phyloP scores from a whole-genome alignment of 106 monocot species.

The Alisma plantagoaquatica region DNA sequence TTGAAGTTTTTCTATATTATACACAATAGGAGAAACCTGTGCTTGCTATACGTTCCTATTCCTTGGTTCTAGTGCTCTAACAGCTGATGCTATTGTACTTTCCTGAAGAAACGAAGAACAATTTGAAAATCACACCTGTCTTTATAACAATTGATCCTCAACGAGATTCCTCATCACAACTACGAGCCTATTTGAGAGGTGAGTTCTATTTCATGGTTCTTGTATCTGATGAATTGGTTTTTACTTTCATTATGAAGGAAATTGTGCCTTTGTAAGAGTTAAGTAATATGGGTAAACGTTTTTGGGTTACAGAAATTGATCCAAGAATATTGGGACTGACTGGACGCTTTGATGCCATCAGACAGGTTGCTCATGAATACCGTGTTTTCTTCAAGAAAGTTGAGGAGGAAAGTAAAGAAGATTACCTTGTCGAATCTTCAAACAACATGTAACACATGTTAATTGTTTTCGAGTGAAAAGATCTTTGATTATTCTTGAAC shows the following conservation, averaged over 20 bases:
- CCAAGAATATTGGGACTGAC: constrained; percentile 78
- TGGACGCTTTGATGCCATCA: constrained; percentile 49
- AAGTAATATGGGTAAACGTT: background rate
- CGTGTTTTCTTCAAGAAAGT: constrained; percentile 85
- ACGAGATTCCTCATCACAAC: constrained; percentile 74
- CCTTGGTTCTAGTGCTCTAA: too few relatives aligned
- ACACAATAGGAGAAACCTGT: too few relatives aligned
- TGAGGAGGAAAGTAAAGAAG: constrained; percentile 88
- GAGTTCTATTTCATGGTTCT: constrained; percentile 7
- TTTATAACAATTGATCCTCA: constrained; percentile 92
- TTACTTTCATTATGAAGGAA: too few relatives aligned
- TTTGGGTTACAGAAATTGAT: constrained; percentile 66
- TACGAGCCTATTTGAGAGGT: constrained; percentile 78
- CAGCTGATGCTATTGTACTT: too few relatives aligned
- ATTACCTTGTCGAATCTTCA: constrained; percentile 89
- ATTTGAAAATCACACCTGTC: constrained; percentile 60
- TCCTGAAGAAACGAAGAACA: constrained; percentile 45
- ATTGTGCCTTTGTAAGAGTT: too few relatives aligned
- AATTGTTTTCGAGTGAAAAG: background rate
- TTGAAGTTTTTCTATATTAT: too few relatives aligned
- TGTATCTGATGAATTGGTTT: too few relatives aligned
- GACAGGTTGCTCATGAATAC: constrained; percentile 88
- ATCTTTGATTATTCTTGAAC: too few relatives aligned
- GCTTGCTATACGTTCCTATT: too few relatives aligned
- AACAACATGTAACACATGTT: constrained; percentile 65